Base-by-base conservation (phyloP, 2,329 filamentous ascomycete genomes). In the Clarireedia sp. region DNA sequence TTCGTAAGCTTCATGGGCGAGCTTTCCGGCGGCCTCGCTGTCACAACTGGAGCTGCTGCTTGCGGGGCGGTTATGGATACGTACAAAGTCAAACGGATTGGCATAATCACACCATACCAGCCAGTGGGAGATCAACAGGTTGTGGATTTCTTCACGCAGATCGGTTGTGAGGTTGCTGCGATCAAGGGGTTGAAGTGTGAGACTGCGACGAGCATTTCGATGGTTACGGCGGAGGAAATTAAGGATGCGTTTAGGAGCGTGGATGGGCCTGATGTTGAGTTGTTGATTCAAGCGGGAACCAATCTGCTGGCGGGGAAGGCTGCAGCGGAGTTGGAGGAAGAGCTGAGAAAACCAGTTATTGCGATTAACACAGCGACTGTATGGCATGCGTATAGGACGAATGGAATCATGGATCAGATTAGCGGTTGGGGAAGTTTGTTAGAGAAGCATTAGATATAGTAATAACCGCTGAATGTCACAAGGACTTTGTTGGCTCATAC, bases 311-410 rank as follows among this genome's bases (percentile, higher is more conserved):
- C 63, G 9, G 65, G 66, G 19, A 54, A 55, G 37, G 61, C 66
- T 8, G 66, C 63, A 6, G 65, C 63, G 16, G 63, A 67, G 50
- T 55, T 69, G 54, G 68, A 70, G 57, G 44, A 37, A 17, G 64
- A 66, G 50, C 50, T 66, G 16, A 64, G 63, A 9, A 64, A 67
- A 48, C 56, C 63, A 8, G 62, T 70, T 36, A 59, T 70, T 40
- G 67, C 69, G 19, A 70, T 69, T 53, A 67, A 69, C 53, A 64
- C 64, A 8, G 67, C 68, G 2, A 69, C 68, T 7, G 61, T 66
- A 10, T 70, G 68, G 68, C 61, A 65, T 56, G 68, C 66, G 16
- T 63, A 65, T 51, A 56, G 64, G 37, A 59, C 57, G 17, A 66
- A 66, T 57, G 64, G 60, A 9, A 66, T 66, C 49, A 58, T 60